These are phyloP conservation scores for Chlamydomonas schloesseri DNA, from an alignment of 139 green algal genomes.

Conservation along the genomic window DNA sequence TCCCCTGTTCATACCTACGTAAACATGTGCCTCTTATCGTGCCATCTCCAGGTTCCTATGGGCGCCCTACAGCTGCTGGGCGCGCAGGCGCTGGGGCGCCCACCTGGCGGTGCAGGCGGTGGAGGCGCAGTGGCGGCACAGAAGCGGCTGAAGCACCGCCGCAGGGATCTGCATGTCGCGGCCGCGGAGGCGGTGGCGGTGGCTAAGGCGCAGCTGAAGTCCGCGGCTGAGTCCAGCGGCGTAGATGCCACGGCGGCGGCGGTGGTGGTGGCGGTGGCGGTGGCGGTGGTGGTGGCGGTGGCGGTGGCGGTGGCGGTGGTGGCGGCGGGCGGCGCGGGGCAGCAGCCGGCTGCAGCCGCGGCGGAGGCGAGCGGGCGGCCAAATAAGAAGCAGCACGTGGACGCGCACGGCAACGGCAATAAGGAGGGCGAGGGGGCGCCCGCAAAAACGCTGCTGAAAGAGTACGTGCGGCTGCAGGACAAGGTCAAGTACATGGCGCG, in stretches of 20 bases:
- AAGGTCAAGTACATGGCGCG: not conserved
- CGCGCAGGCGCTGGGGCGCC: not conserved
- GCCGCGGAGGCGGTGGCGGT: not conserved
- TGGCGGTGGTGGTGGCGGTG: no score
- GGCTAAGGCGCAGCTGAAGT: not conserved
- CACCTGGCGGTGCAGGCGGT: not conserved
- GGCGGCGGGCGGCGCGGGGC: not conserved
- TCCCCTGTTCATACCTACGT: not conserved
- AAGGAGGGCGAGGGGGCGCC: not conserved
- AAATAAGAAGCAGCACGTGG: not conserved
- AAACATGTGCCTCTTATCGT: not conserved
- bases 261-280: no score
- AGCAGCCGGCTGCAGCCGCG: not conserved
- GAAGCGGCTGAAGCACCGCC: not conserved
- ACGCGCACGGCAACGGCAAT: not conserved
- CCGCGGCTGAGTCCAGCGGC: no score
- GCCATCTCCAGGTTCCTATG: not conserved
- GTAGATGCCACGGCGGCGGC: not conserved
- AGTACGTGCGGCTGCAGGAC: not conserved
- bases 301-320: no score
- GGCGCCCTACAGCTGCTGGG: constrained; percentile 3
- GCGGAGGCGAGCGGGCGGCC: not conserved
- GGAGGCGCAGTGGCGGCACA: not conserved
- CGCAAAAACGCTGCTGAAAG: not conserved
- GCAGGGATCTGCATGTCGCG: not conserved